Conservation (phyloP, 2,329 filamentous ascomycete species). For the Pseudogymnoascus sp. region DNA sequence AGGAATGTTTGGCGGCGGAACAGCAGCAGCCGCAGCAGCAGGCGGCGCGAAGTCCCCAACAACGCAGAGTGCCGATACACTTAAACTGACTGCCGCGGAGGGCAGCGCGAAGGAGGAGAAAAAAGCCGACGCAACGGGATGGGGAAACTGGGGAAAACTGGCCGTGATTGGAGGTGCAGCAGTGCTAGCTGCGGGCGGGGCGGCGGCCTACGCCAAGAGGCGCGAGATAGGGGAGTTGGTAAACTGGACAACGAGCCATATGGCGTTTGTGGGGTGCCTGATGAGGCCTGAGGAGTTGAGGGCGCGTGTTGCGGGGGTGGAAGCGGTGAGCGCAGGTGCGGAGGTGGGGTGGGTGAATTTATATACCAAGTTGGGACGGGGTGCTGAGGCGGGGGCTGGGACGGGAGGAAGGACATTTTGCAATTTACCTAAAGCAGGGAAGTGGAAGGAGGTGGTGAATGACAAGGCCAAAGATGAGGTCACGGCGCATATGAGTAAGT, state of each 20-base stretch:
- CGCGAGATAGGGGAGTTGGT: slow-evolving; percentile 71
- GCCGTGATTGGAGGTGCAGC: slow-evolving; percentile 82
- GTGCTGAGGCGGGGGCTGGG: slow-evolving; percentile 55
- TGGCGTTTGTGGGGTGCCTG: slow-evolving; percentile 88
- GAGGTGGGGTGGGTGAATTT: slow-evolving; percentile 75
- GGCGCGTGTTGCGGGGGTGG: slow-evolving; percentile 62
- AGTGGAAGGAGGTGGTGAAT: slow-evolving; percentile 69
- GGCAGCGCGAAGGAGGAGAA: slow-evolving; percentile 37
- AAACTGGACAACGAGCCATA: slow-evolving; percentile 79
- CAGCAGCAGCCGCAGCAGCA: slow-evolving; percentile 29
- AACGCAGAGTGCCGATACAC: slow-evolving; percentile 19
- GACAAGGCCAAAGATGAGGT: slow-evolving; percentile 73
- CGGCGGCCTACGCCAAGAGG: slow-evolving; percentile 78
- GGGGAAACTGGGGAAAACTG: slow-evolving; percentile 77
- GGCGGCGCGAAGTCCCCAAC: slow-evolving; percentile 28
- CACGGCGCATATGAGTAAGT: slow-evolving; percentile 66
- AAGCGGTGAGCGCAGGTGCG: slow-evolving; percentile 56
- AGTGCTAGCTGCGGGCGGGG: slow-evolving; percentile 72
- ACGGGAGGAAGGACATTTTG: slow-evolving; percentile 68
- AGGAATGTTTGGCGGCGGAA: slow-evolving; percentile 58
- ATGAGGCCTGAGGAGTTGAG: slow-evolving; percentile 76
- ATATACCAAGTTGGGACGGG: slow-evolving; percentile 74
- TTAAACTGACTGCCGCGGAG: slow-evolving; percentile 30
- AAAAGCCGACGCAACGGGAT: slow-evolving; percentile 30
- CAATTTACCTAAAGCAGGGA: slow-evolving; percentile 59